These are phyloP conservation scores for Taiozyma sp. DNA, from an alignment of 1,139 yeast species.

Conservation along the genomic window DNA sequence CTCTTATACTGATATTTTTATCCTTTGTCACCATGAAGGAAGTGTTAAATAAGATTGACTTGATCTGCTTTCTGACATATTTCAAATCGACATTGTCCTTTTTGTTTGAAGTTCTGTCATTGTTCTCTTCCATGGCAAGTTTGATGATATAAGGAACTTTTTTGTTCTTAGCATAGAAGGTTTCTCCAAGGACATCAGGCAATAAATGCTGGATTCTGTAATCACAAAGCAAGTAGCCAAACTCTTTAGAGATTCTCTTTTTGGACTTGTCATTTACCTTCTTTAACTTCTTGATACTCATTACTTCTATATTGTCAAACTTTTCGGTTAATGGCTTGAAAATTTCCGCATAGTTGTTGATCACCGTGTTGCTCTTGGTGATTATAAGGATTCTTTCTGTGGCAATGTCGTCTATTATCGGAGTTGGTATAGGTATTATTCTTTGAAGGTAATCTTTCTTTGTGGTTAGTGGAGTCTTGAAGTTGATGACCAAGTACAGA, in stretches of 20 bases:
- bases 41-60: slow-evolving; percentile 56
- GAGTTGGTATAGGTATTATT: slow-evolving; percentile 55
- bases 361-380: slow-evolving; percentile 64
- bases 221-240: slow-evolving; percentile 64
- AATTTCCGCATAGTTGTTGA: slow-evolving; percentile 44
- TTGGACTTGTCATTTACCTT: slow-evolving; percentile 40
- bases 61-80: slow-evolving; percentile 56
- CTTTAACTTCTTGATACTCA: slow-evolving; percentile 53
- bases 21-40: slow-evolving; percentile 55
- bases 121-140: slow-evolving; percentile 38
- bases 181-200: slow-evolving; percentile 51
- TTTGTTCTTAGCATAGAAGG: slow-evolving; percentile 52
- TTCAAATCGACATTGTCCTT: slow-evolving; percentile 58
- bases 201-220: slow-evolving; percentile 56
- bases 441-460: slow-evolving; percentile 59
- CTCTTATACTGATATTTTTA: slow-evolving; percentile 35
- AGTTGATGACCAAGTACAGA: slow-evolving; percentile 50
- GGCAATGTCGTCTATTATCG: slow-evolving; percentile 33
- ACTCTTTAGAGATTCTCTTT: slow-evolving; percentile 48
- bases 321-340: slow-evolving; percentile 50
- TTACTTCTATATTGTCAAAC: slow-evolving; percentile 52
- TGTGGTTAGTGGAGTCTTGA: slow-evolving; percentile 42
- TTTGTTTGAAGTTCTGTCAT: slow-evolving; percentile 18
- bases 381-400: slow-evolving; percentile 50
- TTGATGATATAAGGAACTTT: slow-evolving; percentile 64